Percentiles rank a stretch among this genome's conserved stretches.
Evolutionary conservation across 2,329 filamentous ascomycete species (phyloP).

Genomic region (Fusarium pininemorale): DNA sequence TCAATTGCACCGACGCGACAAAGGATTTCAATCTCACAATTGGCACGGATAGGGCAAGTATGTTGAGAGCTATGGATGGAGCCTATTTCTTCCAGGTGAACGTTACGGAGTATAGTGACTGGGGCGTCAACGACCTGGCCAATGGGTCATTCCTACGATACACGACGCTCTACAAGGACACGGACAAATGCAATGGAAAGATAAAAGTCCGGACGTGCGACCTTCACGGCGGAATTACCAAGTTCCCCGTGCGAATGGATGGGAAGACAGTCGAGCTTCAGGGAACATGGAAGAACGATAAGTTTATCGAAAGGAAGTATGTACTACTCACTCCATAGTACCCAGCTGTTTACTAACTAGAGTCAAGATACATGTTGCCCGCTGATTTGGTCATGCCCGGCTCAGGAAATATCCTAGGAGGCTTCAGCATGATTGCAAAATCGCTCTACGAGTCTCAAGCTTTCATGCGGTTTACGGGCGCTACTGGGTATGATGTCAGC

Average conservation of each 20-base stretch:
- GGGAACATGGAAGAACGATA: constrained; percentile 28
- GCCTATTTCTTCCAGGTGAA: constrained; percentile 31
- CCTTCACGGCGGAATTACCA: constrained; percentile 26
- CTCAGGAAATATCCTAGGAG: constrained; percentile 24
- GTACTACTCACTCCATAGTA: accelerated
- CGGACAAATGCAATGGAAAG: constrained; percentile 8
- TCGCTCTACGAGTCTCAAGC: constrained; percentile 16
- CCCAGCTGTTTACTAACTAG: background rate
- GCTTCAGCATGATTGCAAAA: constrained; percentile 22
- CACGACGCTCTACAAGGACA: constrained; percentile 30
- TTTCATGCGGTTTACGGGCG: constrained; percentile 27
- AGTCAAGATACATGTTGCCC: constrained; percentile 26
- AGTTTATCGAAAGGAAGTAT: constrained; percentile 33
- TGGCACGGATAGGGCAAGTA: background rate
- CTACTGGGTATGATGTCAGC: constrained; percentile 22
- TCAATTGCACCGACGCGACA: constrained; percentile 26
- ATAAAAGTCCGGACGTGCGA: constrained; percentile 32
- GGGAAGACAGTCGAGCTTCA: constrained; percentile 5
- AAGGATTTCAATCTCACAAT: constrained; percentile 15
- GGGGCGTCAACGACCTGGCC: background rate
- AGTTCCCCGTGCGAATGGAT: constrained; percentile 13
- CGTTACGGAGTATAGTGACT: constrained; percentile 16
- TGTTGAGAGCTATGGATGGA: constrained; percentile 14
- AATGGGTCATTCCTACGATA: constrained; percentile 28
- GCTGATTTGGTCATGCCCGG: background rate